Evolutionary conservation across 148 eudicot species (phyloP).

Genomic region (Persicaria maculosa): DNA sequence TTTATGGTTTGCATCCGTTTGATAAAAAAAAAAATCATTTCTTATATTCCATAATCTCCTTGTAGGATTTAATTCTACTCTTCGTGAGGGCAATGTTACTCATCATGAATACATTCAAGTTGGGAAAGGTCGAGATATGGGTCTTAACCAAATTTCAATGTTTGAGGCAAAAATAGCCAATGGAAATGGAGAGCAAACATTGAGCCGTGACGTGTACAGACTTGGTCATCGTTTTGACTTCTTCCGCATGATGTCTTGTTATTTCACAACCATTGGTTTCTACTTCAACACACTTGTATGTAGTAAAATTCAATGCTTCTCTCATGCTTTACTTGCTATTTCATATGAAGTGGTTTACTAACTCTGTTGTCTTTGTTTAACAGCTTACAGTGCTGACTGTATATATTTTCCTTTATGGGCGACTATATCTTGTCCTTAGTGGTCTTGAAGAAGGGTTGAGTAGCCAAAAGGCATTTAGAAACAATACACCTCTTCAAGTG

Average conservation of each 20-base stretch:
- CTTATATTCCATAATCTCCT: neutral
- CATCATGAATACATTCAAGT: conserved; percentile 99
- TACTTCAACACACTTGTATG: conserved; percentile 91
- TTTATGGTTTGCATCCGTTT: neutral
- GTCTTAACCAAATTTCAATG: conserved; percentile 91
- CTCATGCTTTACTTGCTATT: neutral
- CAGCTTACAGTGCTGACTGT: conserved; percentile 97
- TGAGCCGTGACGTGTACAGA: conserved; percentile 93
- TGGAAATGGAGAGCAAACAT: conserved; percentile 97
- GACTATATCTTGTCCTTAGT: conserved; percentile 90
- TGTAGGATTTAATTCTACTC: conserved; percentile 94
- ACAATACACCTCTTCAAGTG: conserved; percentile 73
- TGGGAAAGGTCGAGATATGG: conserved; percentile 98
- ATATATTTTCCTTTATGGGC: conserved; percentile 87
- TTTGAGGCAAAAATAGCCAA: conserved; percentile 99
- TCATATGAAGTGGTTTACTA: neutral
- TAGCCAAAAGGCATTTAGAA: conserved; percentile 38
- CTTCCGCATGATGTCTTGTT: conserved; percentile 91
- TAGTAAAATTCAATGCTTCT: neutral
- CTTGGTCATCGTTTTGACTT: conserved; percentile 99
- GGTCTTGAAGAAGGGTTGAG: conserved; percentile 82
- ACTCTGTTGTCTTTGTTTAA: conserved; percentile 11
- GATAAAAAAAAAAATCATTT: neutral
- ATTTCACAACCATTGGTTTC: conserved; percentile 93
- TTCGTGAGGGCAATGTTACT: conserved; percentile 97